Percentiles rank a stretch among this genome's conserved stretches.
phyloP scores from a whole-genome alignment of 768 basidiomycete species.

The Mycena galericulata region DNA sequence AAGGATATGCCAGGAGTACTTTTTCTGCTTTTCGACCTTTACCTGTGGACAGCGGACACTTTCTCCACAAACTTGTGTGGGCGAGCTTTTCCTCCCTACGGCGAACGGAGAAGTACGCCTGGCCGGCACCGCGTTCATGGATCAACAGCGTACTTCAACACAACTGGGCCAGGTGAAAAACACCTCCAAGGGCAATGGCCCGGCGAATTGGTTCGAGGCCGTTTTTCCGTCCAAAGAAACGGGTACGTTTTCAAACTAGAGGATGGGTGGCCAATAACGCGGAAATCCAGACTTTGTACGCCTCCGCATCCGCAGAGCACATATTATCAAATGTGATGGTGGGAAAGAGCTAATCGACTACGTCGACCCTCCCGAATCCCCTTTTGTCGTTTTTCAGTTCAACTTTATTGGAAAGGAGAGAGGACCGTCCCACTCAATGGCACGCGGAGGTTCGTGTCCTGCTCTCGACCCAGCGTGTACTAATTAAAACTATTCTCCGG shows the following conservation, averaged over 20 bases:
- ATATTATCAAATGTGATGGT: conserved; percentile 9
- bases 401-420: no score
- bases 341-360: not conserved
- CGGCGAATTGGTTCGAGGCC: not conserved
- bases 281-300: no score
- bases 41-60: not conserved
- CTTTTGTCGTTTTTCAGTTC: no score
- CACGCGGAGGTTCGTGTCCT: no score
- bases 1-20: not conserved
- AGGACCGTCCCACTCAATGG: no score
- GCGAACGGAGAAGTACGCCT: not conserved
- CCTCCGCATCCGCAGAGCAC: no score
- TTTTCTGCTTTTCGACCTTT: not conserved
- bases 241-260: no score
- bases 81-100: not conserved
- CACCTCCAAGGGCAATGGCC: not conserved
- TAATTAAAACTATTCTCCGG: no score
- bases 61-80: not conserved
- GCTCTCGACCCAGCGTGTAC: no score
- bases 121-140: not conserved
- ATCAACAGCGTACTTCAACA: not conserved
- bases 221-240: not conserved
- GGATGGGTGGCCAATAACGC: no score
- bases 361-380: no score
- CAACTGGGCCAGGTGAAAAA: not conserved